Base-by-base conservation (phyloP, 768 basidiomycete species). In the Pholiota microspora region DNA sequence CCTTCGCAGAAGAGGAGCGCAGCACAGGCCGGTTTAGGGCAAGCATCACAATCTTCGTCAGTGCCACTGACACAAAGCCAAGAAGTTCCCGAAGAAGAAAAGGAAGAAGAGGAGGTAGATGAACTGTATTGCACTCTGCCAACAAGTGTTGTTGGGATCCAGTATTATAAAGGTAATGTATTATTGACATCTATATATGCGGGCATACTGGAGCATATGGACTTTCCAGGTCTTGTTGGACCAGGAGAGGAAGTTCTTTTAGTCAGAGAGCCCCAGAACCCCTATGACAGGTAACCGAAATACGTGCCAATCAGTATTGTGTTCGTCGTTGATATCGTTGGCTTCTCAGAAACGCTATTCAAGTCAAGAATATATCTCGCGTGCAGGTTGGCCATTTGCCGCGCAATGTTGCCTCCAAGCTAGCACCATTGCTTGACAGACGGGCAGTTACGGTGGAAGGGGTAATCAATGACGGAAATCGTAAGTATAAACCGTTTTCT, bases 351-450 rank as follows among this genome's bases (percentile, higher is more conserved):
- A 90, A 92, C 67, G 87, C 89, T 1, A 85, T 92, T 23, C 82
- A 90, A 73, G 92, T 94, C 24, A 76, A 81, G 65, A 95, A 95
- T 63, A 92, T 93, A 36, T 75, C 78, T 1, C 74, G 76, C 1
- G 71, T 71, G 10, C 88, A 93, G 78, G 92, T 95, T 2, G 93
- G 93, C 1, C 93, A 94, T 69, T 65, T 94, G 21, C 85, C 89
- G 1, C 77, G 80, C 29, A 71, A 69, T 18, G 76, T 86, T 10
- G 89, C 82, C 0, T 49, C 66, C 0, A 78, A 80, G 60, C 73
- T 94, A 15, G 79, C 92, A 4, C 84, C 88, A 0, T 72, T 94
- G 21, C 78, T 94, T 47, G 93, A 95, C 65, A 69, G 71, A 40
- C 69, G 68, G 8, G 53, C 77, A 2, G 74, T 94, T 40, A 86